These are phyloP conservation scores for Paramarasmius palmivorus DNA, from an alignment of 1,284 basidiomycete genomes.

Conservation along the genomic window DNA sequence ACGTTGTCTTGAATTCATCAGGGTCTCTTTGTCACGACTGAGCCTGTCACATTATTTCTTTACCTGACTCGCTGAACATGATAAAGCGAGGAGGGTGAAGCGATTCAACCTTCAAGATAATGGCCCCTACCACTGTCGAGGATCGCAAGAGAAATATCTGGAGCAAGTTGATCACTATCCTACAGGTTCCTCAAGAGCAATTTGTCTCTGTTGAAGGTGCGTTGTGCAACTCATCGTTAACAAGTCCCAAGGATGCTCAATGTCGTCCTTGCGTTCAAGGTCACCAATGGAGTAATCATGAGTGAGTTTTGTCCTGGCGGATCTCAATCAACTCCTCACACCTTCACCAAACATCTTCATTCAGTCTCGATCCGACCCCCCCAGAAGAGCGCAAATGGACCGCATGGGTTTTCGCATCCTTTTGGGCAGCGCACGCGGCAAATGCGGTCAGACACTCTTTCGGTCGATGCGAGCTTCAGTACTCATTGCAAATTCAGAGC, in stretches of 20 bases:
- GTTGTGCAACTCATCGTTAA: neutral
- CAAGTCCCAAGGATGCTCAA: neutral
- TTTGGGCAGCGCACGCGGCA: constrained; percentile 17
- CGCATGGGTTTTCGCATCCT: constrained; percentile 13
- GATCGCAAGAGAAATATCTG: neutral
- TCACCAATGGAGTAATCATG: constrained; percentile 15
- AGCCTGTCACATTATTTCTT: too few relatives aligned
- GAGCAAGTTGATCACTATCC: constrained; percentile 1
- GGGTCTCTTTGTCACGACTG: too few relatives aligned
- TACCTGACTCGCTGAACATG: too few relatives aligned
- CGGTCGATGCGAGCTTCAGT: neutral
- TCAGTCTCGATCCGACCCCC: constrained; percentile 17
- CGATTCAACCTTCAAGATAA: too few relatives aligned
- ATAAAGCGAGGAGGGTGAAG: too few relatives aligned
- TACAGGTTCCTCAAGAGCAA: constrained; percentile 13
- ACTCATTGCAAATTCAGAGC: constrained; percentile 3
- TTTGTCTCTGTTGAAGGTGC: constrained; percentile 12
- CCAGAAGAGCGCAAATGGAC: constrained; percentile 17
- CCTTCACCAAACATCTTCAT: neutral
- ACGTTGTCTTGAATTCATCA: too few relatives aligned
- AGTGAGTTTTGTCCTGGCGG: constrained; percentile 12
- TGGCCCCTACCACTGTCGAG: too few relatives aligned
- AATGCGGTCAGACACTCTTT: constrained; percentile 9
- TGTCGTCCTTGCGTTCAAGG: neutral
- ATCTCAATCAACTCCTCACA: too few relatives aligned